Evolutionary conservation across 768 basidiomycete species (phyloP).

Genomic region (Leccinum subgranulosum): DNA sequence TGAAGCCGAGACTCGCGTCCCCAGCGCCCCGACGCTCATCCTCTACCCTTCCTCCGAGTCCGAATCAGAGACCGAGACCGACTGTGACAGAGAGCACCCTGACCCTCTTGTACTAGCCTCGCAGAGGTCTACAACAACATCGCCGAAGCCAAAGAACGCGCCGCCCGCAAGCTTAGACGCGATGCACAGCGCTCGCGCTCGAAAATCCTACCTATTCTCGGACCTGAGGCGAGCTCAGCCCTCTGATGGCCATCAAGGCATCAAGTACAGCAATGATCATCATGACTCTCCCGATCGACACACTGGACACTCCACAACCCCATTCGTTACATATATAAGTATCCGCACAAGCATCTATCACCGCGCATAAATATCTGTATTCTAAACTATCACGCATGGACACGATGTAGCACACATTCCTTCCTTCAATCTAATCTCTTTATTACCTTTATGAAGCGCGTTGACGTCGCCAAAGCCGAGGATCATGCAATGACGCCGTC

Average conservation of each 20-base stretch:
- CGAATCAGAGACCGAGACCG: not conserved
- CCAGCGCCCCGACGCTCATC: not conserved
- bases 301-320: not conserved
- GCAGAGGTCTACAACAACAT: not conserved
- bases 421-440: not conserved
- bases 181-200: constrained; percentile 7
- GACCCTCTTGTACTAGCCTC: not conserved
- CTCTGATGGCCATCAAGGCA: not conserved
- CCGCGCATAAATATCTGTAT: not conserved
- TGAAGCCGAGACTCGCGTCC: not conserved
- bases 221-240: constrained; percentile 1
- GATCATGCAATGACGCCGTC: not conserved
- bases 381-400: not conserved
- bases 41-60: not conserved
- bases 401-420: not conserved
- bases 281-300: not conserved
- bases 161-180: constrained; percentile 7
- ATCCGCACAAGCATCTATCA: not conserved
- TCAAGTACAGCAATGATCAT: not conserved
- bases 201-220: constrained; percentile 5
- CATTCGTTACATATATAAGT: not conserved
- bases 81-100: not conserved
- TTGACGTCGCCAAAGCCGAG: not conserved
- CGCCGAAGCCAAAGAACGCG: constrained; percentile 3
- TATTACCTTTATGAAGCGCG: not conserved